Percentiles rank a stretch among this genome's conserved stretches.
Conservation (phyloP, 768 basidiomycete genomes). For the Saitozyma podzolica region DNA sequence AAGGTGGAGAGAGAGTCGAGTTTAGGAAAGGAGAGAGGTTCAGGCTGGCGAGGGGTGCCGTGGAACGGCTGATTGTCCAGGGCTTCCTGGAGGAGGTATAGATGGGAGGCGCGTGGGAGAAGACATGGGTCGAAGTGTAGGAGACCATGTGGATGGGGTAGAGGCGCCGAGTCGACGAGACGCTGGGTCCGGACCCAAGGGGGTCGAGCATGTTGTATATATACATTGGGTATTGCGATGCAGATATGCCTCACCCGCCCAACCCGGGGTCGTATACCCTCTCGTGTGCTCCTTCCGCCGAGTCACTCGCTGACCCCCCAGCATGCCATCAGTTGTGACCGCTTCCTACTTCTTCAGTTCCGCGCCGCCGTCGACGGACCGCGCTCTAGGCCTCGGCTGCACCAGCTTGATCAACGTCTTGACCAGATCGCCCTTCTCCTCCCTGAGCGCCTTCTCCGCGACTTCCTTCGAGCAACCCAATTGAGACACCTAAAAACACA, state of each 20-base stretch:
- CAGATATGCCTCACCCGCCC: too few species aligned
- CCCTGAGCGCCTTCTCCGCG: constrained; percentile 28
- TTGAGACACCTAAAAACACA: constrained; percentile 27
- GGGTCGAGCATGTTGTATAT: too few species aligned
- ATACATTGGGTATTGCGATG: too few species aligned
- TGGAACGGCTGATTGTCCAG: constrained; percentile 91
- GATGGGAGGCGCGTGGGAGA: not conserved
- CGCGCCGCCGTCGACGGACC: constrained; percentile 33
- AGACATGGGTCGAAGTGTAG: too few species aligned
- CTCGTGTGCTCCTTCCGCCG: not conserved
- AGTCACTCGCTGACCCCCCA: not conserved
- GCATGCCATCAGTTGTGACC: constrained; percentile 1
- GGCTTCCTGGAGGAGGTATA: constrained; percentile 85
- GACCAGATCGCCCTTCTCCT: constrained; percentile 42
- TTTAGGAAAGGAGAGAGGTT: constrained; percentile 87
- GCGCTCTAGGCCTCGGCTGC: constrained; percentile 35
- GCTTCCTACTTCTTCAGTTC: constrained; percentile 9
- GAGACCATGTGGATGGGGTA: too few species aligned
- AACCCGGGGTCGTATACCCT: too few species aligned
- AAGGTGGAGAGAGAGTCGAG: constrained; percentile 75
- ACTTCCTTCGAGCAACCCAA: constrained; percentile 28
- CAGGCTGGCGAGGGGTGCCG: constrained; percentile 80
- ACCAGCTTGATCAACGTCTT: constrained; percentile 40
- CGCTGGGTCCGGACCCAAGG: too few species aligned
- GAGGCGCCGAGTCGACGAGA: too few species aligned